phyloP scores from a whole-genome alignment of 2,329 filamentous ascomycete species.

The Didymella pinodella region DNA sequence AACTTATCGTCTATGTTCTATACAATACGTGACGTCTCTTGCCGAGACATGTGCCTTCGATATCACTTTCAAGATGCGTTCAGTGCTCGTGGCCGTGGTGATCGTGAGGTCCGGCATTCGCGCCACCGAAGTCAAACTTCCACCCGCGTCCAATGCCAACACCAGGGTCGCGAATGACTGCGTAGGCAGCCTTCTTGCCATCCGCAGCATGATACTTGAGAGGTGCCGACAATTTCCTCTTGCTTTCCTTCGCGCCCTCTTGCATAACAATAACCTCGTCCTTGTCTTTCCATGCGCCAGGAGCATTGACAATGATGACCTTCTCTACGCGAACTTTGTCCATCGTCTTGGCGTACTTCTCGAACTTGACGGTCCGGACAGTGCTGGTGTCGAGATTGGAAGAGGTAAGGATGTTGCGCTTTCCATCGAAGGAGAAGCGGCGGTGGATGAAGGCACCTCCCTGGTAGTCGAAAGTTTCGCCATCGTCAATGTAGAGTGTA shows the following conservation, averaged over 20 bases:
- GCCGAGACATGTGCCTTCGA: not conserved
- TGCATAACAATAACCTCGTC: constrained; percentile 71
- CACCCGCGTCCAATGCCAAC: constrained; percentile 70
- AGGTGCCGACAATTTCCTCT: constrained; percentile 58
- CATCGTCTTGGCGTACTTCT: constrained; percentile 82
- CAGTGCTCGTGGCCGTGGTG: constrained; percentile 39
- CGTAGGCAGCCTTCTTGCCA: constrained; percentile 67
- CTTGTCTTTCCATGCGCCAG: constrained; percentile 73
- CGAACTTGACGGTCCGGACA: constrained; percentile 68
- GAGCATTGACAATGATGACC: constrained; percentile 82
- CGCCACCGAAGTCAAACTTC: constrained; percentile 63
- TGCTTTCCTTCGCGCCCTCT: constrained; percentile 58
- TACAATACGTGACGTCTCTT: not conserved
- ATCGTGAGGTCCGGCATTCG: constrained; percentile 26
- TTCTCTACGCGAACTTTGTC: constrained; percentile 80
- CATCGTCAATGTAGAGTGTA: constrained; percentile 89
- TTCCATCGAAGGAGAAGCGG: constrained; percentile 70
- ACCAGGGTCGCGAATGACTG: constrained; percentile 68
- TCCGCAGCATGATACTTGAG: constrained; percentile 66
- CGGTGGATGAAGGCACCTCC: constrained; percentile 88
- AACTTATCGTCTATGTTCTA: not conserved
- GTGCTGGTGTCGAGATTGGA: constrained; percentile 54
- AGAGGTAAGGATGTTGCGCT: constrained; percentile 69
- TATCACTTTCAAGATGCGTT: not conserved
- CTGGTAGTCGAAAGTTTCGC: constrained; percentile 89